These are phyloP conservation scores for Sphagnum contortum DNA, from an alignment of 225 moss, liverwort and hornwort genomes.

Conservation along the genomic window DNA sequence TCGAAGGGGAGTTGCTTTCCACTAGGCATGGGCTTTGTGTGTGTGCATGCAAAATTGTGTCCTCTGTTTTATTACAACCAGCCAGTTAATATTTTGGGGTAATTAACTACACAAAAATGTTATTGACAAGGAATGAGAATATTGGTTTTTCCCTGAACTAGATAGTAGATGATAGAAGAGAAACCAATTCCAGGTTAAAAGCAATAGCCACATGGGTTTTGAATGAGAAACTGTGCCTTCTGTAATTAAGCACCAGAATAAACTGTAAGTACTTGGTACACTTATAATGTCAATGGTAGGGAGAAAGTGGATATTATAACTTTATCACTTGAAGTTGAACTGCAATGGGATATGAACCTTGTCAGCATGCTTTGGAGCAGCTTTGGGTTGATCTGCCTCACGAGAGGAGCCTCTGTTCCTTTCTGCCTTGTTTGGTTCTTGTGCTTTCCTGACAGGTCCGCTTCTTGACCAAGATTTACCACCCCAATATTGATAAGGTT, in stretches of 20 bases:
- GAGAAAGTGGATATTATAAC: not conserved
- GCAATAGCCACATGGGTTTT: too few relatives aligned
- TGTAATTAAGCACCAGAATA: too few relatives aligned
- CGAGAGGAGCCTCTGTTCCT: too few relatives aligned
- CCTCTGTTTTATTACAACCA: too few relatives aligned
- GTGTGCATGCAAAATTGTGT: too few relatives aligned
- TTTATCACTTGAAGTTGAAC: not conserved
- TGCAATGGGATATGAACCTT: not conserved
- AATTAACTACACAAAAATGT: too few relatives aligned
- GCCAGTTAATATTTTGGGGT: too few relatives aligned
- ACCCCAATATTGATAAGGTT: conserved; percentile 98
- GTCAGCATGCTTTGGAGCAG: not conserved
- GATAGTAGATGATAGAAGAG: too few relatives aligned
- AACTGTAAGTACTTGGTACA: not conserved
- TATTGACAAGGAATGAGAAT: too few relatives aligned
- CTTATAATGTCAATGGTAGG: not conserved
- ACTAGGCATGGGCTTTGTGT: not conserved
- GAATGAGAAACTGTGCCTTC: too few relatives aligned
- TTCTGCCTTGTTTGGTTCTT: not conserved
- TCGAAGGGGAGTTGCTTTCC: not conserved
- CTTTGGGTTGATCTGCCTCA: not conserved
- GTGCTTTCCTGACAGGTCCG: conserved; percentile 47
- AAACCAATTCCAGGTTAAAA: too few relatives aligned
- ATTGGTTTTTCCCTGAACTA: too few relatives aligned
- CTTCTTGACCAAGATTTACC: conserved; percentile 96